phyloP scores from a whole-genome alignment of 2,329 filamentous ascomycete species.

The Biscogniauxia mediterranea region DNA sequence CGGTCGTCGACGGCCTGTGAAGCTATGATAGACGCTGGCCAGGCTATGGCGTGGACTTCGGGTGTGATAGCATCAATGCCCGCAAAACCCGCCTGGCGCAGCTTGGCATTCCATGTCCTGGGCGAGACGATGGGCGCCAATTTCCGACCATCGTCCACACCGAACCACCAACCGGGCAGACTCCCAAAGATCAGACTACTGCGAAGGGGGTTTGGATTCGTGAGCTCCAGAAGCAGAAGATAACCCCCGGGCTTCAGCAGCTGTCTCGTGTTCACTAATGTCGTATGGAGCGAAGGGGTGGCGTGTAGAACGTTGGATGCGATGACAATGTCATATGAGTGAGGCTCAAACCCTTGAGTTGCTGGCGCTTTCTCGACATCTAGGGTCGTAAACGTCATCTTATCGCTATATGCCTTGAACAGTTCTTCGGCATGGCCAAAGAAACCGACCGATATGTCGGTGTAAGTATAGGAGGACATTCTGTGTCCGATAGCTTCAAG shows the following conservation, averaged over 20 bases:
- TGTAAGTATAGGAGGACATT: conserved; percentile 42
- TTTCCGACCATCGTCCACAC: conserved; percentile 20
- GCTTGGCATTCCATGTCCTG: conserved; percentile 5
- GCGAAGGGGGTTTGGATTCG: conserved; percentile 2
- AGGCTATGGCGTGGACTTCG: not conserved
- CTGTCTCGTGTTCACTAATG: conserved; percentile 27
- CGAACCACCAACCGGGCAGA: conserved; percentile 28
- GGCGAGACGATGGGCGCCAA: conserved; percentile 4
- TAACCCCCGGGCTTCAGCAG: conserved; percentile 39
- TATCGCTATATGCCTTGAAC: conserved; percentile 26
- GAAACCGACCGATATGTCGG: conserved; percentile 40
- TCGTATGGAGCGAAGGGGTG: conserved; percentile 21
- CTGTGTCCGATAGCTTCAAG: conserved; percentile 29
- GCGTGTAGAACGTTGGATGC: conserved; percentile 34
- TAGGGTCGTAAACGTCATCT: conserved; percentile 33
- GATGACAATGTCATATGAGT: conserved; percentile 35
- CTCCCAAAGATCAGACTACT: conserved; percentile 5
- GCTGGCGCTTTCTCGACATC: conserved; percentile 31
- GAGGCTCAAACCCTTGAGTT: conserved; percentile 30
- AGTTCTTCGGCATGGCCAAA: conserved; percentile 34
- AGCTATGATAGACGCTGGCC: conserved; percentile 7
- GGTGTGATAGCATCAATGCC: conserved; percentile 12
- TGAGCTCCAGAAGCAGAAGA: conserved; percentile 26
- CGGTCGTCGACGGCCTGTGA: conserved; percentile 16
- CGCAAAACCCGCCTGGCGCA: conserved; percentile 11